Evolutionary conservation across 108 stramenopile genomes (phyloP), one percentile per base, ranked within the genome.

Genomic region (Fragilariopsis cylindrus): DNA sequence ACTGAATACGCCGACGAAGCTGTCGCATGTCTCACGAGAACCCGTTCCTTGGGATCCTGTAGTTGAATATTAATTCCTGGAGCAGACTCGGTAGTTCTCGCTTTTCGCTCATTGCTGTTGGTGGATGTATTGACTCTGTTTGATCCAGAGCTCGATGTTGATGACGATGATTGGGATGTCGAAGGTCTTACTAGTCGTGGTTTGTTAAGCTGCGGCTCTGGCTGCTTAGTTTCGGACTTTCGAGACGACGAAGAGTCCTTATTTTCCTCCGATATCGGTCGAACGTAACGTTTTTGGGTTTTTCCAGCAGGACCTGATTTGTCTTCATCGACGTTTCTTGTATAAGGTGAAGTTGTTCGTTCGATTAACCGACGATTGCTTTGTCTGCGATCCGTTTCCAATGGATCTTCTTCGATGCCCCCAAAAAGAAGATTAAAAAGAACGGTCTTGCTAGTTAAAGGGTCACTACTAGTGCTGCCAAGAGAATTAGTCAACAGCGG

Each of bases 21-120:
- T 6, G 62, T 63, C n/a, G 62, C 62, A 12, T 63, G 62, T 63
- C 62, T 63, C 42, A 63, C 62, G n/a, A 63, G 42, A 43, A 43
- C 42, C 7, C 62, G 62, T 45, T 63, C 62, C 39, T 63, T 63
- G 15, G 62, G 62, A 43, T 63, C 62, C 16, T 63, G 43, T 40
- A 63, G 46, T 63, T 63, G 44, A 42, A 63, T 45, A 45, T 63
- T 63, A 4, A 63, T 45, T 16, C 62, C 62, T 6, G 39, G 44
- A n/a, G 40, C 9, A 43, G 62, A 45, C n/a, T 42, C 13, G 43
- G 62, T 63, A 4, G 62, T 63, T 30, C 21, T 30, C 3, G 62
- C 62, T 45, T 63, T 63, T 4, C 62, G 62, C 13, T 63, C 62
- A n/a, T 63, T 63, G 13, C 30, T 45, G 9, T 41, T 60, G 21